Evolutionary conservation across 805 yeast genomes (phyloP), one percentile per base, ranked within the genome.

Genomic region (fission yeast (Schizosaccharomyces pombe)): DNA sequence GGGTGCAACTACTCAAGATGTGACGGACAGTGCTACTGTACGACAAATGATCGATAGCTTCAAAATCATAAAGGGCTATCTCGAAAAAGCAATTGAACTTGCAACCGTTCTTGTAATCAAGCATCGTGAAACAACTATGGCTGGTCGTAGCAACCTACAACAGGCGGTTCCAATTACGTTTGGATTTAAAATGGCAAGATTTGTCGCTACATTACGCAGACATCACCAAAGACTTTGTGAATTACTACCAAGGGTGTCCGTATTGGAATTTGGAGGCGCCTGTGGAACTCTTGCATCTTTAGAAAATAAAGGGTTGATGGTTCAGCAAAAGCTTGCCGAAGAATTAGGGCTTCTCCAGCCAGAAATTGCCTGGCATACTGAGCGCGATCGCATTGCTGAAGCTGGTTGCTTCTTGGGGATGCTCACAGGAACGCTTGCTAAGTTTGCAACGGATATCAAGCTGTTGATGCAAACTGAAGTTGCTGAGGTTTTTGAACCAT

Each of bases 1-100:
- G 53, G 53, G 53, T 33, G 53, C 53, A 5, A 49, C 53, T 9
- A 49, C 53, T 22, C 53, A 49, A 22, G 53, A 49, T 3, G 34
- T 49, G n/a, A 49, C 34, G 14, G 53, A 49, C 31, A 49, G 24
- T 3, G 40, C 43, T 24, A 49, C 39, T 26, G n/a, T 49, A 2
- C 19, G 11, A 29, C 53, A 49, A 33, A 49, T 37, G 22, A 8
- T 37, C 2, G 43, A 37, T 8, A 37, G 43, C 14, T 3, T 37
- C 6, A 14, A 37, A 37, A 9, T 37, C 22, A n/a, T 37, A 9
- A 19, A 24, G 43, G 1, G 14, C 9, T 37, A 8, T 14, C 8
- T 37, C 11, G 43, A 37, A 11, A 11, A 37, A 14, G 43, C 43
- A 3, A 37, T 37, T 37, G 43, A 37, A 24, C 24, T 37, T 37